Conservation (phyloP, 2,329 filamentous ascomycete genomes). For the Dothistroma pini region DNA sequence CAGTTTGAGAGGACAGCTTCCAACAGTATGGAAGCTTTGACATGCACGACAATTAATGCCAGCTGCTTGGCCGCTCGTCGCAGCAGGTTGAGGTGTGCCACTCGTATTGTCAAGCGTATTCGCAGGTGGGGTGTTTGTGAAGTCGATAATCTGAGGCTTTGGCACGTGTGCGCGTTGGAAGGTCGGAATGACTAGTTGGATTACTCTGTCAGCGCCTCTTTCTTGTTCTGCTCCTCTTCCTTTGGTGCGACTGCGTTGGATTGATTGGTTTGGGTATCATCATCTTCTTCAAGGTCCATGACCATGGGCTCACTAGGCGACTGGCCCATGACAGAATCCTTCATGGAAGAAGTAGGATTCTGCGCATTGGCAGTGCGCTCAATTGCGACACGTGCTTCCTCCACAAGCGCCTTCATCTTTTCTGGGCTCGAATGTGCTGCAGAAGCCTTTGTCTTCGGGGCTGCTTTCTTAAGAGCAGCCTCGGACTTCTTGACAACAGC, state of each 20-base stretch:
- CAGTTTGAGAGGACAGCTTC: conserved; percentile 59
- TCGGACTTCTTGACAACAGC: conserved; percentile 3
- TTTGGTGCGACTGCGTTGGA: not conserved
- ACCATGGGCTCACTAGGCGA: conserved; percentile 2
- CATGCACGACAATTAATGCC: conserved; percentile 53
- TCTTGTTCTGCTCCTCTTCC: not conserved
- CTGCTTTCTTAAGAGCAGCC: not conserved
- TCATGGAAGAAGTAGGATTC: conserved; percentile 26
- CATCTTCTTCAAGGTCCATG: not conserved
- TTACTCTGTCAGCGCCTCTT: conserved; percentile 5
- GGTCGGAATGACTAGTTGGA: conserved; percentile 12
- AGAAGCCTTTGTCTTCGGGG: not conserved
- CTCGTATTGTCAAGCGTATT: not conserved
- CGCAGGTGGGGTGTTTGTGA: not conserved
- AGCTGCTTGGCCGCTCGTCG: not conserved
- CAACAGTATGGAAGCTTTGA: conserved; percentile 49
- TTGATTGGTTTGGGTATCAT: not conserved
- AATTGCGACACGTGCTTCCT: not conserved
- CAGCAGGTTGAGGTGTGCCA: not conserved
- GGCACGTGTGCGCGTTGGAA: conserved; percentile 22
- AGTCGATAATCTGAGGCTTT: not conserved
- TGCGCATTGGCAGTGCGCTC: conserved; percentile 3
- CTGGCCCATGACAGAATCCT: conserved; percentile 14
- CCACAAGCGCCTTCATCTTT: not conserved
- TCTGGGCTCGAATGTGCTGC: not conserved